These are phyloP conservation scores for Echeveria elegans DNA, from an alignment of 164 flowering plant genomes.

Conservation along the genomic window DNA sequence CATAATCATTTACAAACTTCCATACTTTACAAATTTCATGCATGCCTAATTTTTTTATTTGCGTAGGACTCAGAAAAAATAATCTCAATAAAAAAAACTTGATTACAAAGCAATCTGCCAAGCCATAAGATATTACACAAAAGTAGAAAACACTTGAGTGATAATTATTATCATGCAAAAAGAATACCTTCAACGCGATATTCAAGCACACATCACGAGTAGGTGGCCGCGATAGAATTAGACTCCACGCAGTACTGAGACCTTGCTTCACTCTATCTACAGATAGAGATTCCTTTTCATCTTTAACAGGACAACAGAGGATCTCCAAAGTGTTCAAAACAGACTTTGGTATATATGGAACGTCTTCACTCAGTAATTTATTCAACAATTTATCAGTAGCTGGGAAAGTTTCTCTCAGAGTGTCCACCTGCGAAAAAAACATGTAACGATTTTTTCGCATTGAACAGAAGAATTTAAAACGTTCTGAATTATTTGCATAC, in stretches of 20 bases:
- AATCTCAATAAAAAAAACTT: too few species aligned
- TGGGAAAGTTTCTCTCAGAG: slow-evolving; percentile 84
- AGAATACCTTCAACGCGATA: slow-evolving; percentile 77
- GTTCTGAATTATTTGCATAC: slow-evolving; percentile 31
- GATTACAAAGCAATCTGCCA: too few species aligned
- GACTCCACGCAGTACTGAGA: slow-evolving; percentile 85
- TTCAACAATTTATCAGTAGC: slow-evolving; percentile 90
- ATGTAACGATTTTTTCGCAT: neutral
- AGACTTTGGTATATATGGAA: slow-evolving; percentile 74
- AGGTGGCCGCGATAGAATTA: slow-evolving; percentile 75
- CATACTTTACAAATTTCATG: too few species aligned
- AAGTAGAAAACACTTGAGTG: neutral
- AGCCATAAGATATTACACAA: too few species aligned
- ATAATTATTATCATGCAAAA: neutral
- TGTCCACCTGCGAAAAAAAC: slow-evolving; percentile 55
- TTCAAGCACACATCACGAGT: slow-evolving; percentile 75
- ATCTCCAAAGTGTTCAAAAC: slow-evolving; percentile 56
- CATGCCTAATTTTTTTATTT: too few species aligned
- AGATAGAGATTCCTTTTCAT: slow-evolving; percentile 56
- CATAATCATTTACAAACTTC: too few species aligned
- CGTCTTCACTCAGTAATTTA: slow-evolving; percentile 79
- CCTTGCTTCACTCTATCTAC: slow-evolving; percentile 97
- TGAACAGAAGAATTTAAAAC: neutral
- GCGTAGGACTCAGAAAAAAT: too few species aligned
- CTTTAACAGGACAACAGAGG: slow-evolving; percentile 74